Evolutionary conservation across 169 alveolate species (phyloP).

Genomic region (Eimeria mitis): DNA sequence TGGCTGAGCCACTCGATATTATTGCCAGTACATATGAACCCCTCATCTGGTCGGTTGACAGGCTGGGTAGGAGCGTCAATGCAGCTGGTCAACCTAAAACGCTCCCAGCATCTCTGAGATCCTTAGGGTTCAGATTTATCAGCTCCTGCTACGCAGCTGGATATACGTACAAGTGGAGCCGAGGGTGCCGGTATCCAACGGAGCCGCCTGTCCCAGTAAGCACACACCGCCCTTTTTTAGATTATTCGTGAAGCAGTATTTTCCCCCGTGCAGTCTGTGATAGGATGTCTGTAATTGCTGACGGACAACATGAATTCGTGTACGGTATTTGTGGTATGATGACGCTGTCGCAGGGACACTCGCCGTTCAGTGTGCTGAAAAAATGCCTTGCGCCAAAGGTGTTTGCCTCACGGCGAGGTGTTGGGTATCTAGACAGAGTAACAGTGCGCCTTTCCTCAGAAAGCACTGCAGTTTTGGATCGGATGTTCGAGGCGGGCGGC

Average conservation of each 20-base stretch:
- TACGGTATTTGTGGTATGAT: neutral
- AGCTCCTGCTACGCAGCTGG: constrained; percentile 42
- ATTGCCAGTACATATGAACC: neutral
- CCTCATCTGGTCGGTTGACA: constrained; percentile 26
- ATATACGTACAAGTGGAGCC: constrained; percentile 32
- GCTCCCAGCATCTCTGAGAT: constrained; percentile 8
- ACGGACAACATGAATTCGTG: neutral
- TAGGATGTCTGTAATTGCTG: neutral
- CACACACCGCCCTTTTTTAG: neutral
- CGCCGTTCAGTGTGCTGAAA: constrained; percentile 52
- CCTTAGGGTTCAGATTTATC: neutral
- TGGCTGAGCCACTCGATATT: constrained; percentile 6
- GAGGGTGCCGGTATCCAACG: constrained; percentile 34
- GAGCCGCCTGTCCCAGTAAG: neutral
- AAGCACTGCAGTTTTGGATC: neutral
- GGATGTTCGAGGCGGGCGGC: neutral
- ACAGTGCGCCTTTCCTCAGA: neutral
- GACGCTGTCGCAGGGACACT: constrained; percentile 34
- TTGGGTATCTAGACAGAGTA: constrained; percentile 37
- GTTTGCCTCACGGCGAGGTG: neutral
- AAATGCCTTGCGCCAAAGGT: constrained; percentile 11
- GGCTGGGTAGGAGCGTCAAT: constrained; percentile 45
- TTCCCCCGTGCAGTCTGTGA: neutral
- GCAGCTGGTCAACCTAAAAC: neutral
- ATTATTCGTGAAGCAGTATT: neutral